These are phyloP conservation scores for Thalia dealbata DNA, from an alignment of 176 grass and related monocot genomes.

Conservation along the genomic window DNA sequence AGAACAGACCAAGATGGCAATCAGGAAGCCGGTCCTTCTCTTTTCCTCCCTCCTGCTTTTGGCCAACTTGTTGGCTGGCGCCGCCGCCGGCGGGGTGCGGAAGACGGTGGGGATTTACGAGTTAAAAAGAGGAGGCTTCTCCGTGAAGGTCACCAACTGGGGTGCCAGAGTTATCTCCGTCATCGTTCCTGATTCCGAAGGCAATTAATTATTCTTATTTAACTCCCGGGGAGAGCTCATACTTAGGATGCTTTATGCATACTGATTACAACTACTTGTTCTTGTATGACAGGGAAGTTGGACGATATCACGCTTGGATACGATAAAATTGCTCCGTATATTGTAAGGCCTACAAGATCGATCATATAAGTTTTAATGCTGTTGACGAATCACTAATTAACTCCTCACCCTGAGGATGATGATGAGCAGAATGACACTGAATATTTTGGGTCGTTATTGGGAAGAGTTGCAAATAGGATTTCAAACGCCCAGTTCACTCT, in stretches of 20 bases:
- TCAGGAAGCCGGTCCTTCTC: background rate
- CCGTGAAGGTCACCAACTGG: constrained; percentile 38
- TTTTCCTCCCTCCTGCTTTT: constrained; percentile 10
- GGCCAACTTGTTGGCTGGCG: constrained; percentile 3
- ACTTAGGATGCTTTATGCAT: too few relatives aligned
- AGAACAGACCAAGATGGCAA: constrained; percentile 18
- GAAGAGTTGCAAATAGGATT: constrained; percentile 79
- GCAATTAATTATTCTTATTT: constrained; percentile 25
- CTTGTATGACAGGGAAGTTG: constrained; percentile 49
- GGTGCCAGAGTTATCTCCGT: constrained; percentile 38
- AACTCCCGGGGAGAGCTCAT: too few relatives aligned
- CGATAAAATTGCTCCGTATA: constrained; percentile 48
- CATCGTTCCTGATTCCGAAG: constrained; percentile 61
- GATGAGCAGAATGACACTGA: constrained; percentile 46
- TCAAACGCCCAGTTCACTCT: constrained; percentile 54
- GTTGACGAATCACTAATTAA: too few relatives aligned
- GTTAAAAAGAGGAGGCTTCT: constrained; percentile 34
- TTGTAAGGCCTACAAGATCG: too few relatives aligned
- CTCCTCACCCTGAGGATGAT: too few relatives aligned
- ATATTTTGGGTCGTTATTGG: constrained; percentile 81
- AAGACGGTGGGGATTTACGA: constrained; percentile 40
- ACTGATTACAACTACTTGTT: too few relatives aligned
- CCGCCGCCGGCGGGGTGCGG: background rate
- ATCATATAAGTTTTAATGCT: too few relatives aligned
- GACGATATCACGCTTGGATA: constrained; percentile 77